phyloP scores from a whole-genome alignment of 306 rosid species.

The Myrica gale region DNA sequence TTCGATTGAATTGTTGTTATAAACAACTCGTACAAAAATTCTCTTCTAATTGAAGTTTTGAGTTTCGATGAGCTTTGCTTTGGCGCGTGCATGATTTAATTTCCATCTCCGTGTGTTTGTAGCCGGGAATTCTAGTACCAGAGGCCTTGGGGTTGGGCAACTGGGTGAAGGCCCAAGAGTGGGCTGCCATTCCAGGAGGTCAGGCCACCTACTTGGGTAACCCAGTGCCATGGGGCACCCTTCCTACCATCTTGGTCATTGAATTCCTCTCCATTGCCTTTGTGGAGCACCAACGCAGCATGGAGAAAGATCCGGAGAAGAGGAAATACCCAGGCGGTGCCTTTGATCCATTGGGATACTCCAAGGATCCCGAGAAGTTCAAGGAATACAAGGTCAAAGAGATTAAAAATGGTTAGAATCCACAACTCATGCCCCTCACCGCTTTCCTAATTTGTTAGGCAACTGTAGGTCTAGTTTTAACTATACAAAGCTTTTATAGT shows the following conservation, averaged over 20 bases:
- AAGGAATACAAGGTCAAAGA: slow-evolving; percentile 91
- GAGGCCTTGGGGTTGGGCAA: slow-evolving; percentile 95
- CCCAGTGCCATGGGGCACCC: slow-evolving; percentile 98
- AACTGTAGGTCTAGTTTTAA: no score
- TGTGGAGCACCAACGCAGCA: slow-evolving; percentile 97
- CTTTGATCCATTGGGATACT: slow-evolving; percentile 95
- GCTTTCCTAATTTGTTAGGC: no score
- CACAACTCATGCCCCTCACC: background rate
- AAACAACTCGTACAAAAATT: background rate
- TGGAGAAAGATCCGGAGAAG: slow-evolving; percentile 96
- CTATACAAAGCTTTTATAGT: background rate
- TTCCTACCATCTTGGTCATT: slow-evolving; percentile 84
- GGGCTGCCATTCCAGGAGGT: slow-evolving; percentile 96
- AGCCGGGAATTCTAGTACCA: slow-evolving; percentile 97
- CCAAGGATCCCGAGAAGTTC: slow-evolving; percentile 86
- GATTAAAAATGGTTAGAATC: slow-evolving; percentile 67
- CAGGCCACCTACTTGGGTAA: slow-evolving; percentile 94
- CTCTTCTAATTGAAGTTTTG: background rate
- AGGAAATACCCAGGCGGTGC: slow-evolving; percentile 99
- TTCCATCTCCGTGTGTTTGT: slow-evolving; percentile 15
- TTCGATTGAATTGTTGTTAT: background rate
- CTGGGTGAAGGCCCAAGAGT: slow-evolving; percentile 96
- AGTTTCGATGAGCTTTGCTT: background rate
- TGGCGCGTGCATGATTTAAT: slow-evolving; percentile 7
- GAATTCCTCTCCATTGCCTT: slow-evolving; percentile 87